phyloP scores from a whole-genome alignment of 805 yeast species.

The Saturnispora bothae region DNA sequence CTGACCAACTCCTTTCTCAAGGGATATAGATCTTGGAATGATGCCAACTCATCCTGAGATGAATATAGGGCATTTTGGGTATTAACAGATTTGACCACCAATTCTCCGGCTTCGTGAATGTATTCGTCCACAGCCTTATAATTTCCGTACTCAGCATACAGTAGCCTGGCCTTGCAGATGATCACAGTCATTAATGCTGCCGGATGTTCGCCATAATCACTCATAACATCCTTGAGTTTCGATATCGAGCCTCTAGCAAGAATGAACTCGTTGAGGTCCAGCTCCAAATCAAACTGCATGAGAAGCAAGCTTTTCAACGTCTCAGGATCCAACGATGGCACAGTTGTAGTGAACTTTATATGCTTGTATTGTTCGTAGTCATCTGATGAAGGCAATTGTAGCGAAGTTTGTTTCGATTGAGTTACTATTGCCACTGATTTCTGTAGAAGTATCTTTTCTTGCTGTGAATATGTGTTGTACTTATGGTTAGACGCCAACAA shows the following conservation, averaged over 20 bases:
- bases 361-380: neutral
- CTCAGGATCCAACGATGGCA: neutral
- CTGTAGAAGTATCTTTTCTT: constrained; percentile 1
- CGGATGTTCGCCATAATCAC: constrained; percentile 7
- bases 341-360: neutral
- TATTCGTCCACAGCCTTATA: constrained; percentile 6
- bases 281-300: constrained; percentile 11
- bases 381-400: neutral
- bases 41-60: constrained; percentile 21
- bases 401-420: constrained; percentile 1
- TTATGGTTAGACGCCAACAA: constrained; percentile 4
- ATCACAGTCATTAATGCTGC: constrained; percentile 7
- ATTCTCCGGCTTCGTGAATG: constrained; percentile 9
- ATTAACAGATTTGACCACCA: constrained; percentile 9
- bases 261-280: constrained; percentile 8
- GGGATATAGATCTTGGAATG: constrained; percentile 40
- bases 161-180: constrained; percentile 3
- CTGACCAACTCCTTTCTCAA: constrained; percentile 5
- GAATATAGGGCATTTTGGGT: constrained; percentile 7
- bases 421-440: constrained; percentile 3
- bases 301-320: constrained; percentile 7
- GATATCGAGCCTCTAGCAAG: constrained; percentile 10
- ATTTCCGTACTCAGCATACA: constrained; percentile 2
- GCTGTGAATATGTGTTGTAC: neutral
- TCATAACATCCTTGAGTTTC: constrained; percentile 10